Percentiles rank a stretch among this genome's conserved stretches.
Evolutionary conservation across 2,329 filamentous ascomycete genomes (phyloP).

Genomic region (Knoxdaviesia capensis): DNA sequence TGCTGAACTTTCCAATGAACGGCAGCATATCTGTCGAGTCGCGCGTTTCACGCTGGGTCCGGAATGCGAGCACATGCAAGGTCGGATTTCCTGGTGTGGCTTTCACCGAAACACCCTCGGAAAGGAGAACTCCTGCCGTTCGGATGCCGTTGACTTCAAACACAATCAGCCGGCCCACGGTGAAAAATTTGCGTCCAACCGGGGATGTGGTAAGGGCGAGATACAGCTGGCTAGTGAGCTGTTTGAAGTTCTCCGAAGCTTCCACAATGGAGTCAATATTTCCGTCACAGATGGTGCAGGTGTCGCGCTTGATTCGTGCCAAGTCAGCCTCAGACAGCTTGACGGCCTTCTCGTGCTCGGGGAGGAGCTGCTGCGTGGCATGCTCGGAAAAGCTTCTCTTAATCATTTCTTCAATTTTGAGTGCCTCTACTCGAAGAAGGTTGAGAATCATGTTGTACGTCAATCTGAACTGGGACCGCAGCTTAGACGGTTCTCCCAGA

Average conservation of each 20-base stretch:
- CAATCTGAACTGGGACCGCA: slow-evolving; percentile 85
- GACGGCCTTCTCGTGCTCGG: slow-evolving; percentile 89
- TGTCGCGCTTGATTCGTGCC: slow-evolving; percentile 70
- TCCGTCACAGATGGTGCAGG: slow-evolving; percentile 63
- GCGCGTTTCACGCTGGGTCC: slow-evolving; percentile 43
- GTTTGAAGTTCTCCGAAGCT: slow-evolving; percentile 60
- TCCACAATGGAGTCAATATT: slow-evolving; percentile 67
- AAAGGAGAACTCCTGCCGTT: slow-evolving; percentile 60
- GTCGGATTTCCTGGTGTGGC: slow-evolving; percentile 35
- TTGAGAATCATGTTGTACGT: slow-evolving; percentile 99
- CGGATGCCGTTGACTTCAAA: slow-evolving; percentile 72
- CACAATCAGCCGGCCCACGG: slow-evolving; percentile 55
- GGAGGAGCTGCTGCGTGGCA: slow-evolving; percentile 80
- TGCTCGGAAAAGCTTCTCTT: slow-evolving; percentile 98
- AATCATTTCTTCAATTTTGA: slow-evolving; percentile 99
- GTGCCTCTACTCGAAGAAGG: slow-evolving; percentile 75
- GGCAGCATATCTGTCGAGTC: slow-evolving; percentile 74
- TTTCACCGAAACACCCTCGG: slow-evolving; percentile 50
- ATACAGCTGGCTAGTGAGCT: slow-evolving; percentile 66
- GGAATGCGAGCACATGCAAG: slow-evolving; percentile 63
- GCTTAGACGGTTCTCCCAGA: slow-evolving; percentile 81
- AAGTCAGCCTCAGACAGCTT: slow-evolving; percentile 82
- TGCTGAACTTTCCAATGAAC: slow-evolving; percentile 53
- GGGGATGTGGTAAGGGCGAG: slow-evolving; percentile 59
- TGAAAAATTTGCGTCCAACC: slow-evolving; percentile 62